A percentile compares a stretch with the other conserved stretches of the same genome.
These are phyloP conservation scores for Trichoderma brevicompactum DNA, from an alignment of 2,329 filamentous ascomycete genomes.

Conservation along the genomic window DNA sequence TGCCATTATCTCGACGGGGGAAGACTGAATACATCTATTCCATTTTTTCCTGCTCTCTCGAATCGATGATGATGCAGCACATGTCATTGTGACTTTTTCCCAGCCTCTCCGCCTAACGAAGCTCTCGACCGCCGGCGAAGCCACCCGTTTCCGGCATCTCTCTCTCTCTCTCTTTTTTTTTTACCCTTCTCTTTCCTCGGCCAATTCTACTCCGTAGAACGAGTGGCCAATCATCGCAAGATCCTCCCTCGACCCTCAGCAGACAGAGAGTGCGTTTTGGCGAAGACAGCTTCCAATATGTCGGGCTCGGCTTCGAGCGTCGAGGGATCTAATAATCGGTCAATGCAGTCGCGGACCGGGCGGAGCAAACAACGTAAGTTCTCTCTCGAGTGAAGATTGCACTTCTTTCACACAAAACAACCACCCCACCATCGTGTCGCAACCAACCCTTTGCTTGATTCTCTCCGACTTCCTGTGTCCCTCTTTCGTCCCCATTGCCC, in stretches of 20 bases:
- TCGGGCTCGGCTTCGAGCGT: slow-evolving; percentile 45
- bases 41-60: slow-evolving; percentile 1
- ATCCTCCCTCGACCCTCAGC: background rate
- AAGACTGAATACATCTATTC: background rate
- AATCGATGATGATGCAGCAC: slow-evolving; percentile 20
- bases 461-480: background rate
- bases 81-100: slow-evolving; percentile 25
- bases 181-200: background rate
- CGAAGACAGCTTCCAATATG: slow-evolving; percentile 38
- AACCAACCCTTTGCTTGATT: background rate
- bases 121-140: slow-evolving; percentile 24
- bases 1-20: slow-evolving; percentile 10
- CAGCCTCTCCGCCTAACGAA: slow-evolving; percentile 24
- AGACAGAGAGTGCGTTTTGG: slow-evolving; percentile 6
- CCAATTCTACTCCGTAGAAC: slow-evolving; percentile 15
- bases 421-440: background rate
- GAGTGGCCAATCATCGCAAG: slow-evolving; percentile 18
- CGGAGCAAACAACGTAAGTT: slow-evolving; percentile 81
- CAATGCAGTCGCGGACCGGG: slow-evolving; percentile 76
- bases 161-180: background rate
- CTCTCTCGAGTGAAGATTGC: slow-evolving; percentile 28
- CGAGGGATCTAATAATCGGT: slow-evolving; percentile 48
- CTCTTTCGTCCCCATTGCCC: background rate
- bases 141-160: slow-evolving; percentile 19
- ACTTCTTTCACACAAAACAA: slow-evolving; percentile 12